Base-by-base conservation (phyloP, 352 stramenopile genomes). In the Phytophthora melonis region DNA sequence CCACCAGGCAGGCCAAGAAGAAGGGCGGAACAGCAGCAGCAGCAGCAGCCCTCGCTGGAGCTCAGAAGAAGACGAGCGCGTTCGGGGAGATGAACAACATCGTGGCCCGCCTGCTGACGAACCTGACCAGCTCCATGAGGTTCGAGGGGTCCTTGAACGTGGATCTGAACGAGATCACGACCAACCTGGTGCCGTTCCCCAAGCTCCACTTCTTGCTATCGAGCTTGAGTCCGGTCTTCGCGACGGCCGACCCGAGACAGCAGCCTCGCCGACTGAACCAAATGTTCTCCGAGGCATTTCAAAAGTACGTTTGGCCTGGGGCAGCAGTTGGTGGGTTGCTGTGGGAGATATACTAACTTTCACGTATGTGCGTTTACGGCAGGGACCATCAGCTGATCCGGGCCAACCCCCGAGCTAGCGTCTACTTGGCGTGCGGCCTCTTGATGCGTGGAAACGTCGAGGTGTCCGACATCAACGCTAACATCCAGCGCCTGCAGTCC, bases 61-160 rank as follows among this genome's bases (percentile, higher is more conserved):
- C 58, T 10, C 49, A 67, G 52, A 76, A 78, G 52, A 65, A 59
- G 64, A 19, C 41, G 9, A 87, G 76, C 36, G 98, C 98, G 9
- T 99, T 99, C 80, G 98, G 89, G 19, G 98, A 99, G 79, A 98
- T 99, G 79, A 99, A 99, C 88, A 90, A 97, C 64, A 94, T 99
- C 43, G 98, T 99, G 68, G 97, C 98, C 16, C 93, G 98, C 61
- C 86, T 99, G 14, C 93, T 99, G 68, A 99, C 94, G 32, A 98
- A 98, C n/a, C 79, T 99, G 58, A 99, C 98, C n/a, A 98, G 97
- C 60, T 99, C 95, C 10, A 98, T 99, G 78, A 97, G 98, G 70
- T 99, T 99, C 80, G 95, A 99, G 81, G 98, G 98, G 57, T 96
- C 95, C 30, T 80, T 99, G 54, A 99, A 99, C 80, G 97, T 99